A percentile compares a stretch with the other conserved stretches of the same genome.
Evolutionary conservation across 768 basidiomycete species (phyloP).

Genomic region (Mycena latifolia): DNA sequence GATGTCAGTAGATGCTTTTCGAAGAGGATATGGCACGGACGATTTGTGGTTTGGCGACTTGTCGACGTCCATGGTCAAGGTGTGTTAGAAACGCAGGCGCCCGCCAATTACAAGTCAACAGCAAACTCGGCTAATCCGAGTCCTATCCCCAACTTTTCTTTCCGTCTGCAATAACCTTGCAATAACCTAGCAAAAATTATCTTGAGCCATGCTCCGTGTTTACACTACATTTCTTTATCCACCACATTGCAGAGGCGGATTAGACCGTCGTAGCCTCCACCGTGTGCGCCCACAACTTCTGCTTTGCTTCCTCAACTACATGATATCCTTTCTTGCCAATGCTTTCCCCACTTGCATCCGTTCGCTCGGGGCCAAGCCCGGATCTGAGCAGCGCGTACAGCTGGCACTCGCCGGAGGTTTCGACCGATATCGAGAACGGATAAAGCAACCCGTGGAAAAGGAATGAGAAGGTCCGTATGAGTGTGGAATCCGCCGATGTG

Average conservation of each 20-base stretch:
- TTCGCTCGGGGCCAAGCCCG: slow-evolving; percentile 20
- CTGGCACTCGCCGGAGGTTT: slow-evolving; percentile 26
- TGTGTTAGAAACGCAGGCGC: not conserved
- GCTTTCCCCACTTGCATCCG: slow-evolving; percentile 12
- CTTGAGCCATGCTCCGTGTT: too few relatives aligned
- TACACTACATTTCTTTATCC: too few relatives aligned
- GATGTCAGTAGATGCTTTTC: slow-evolving; percentile 10
- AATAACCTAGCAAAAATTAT: too few relatives aligned
- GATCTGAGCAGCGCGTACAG: slow-evolving; percentile 27
- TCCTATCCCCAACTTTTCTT: too few relatives aligned
- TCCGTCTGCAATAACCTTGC: too few relatives aligned
- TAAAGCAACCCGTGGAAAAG: slow-evolving; percentile 8
- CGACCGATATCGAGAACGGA: slow-evolving; percentile 13
- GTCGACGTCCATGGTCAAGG: slow-evolving; percentile 70
- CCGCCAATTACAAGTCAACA: not conserved
- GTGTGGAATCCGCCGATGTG: slow-evolving; percentile 5
- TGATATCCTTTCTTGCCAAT: slow-evolving; percentile 27
- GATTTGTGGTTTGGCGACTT: slow-evolving; percentile 70
- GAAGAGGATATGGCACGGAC: slow-evolving; percentile 53
- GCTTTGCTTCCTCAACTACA: too few relatives aligned
- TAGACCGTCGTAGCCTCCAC: slow-evolving; percentile 22
- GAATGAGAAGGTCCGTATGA: slow-evolving; percentile 7
- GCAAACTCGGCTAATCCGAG: too few relatives aligned
- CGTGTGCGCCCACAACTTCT: slow-evolving; percentile 33
- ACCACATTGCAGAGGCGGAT: too few relatives aligned